Evolutionary conservation across 2,329 filamentous ascomycete species (phyloP), one percentile per base, ranked within the genome.

Genomic region (Diaporthe capsici): DNA sequence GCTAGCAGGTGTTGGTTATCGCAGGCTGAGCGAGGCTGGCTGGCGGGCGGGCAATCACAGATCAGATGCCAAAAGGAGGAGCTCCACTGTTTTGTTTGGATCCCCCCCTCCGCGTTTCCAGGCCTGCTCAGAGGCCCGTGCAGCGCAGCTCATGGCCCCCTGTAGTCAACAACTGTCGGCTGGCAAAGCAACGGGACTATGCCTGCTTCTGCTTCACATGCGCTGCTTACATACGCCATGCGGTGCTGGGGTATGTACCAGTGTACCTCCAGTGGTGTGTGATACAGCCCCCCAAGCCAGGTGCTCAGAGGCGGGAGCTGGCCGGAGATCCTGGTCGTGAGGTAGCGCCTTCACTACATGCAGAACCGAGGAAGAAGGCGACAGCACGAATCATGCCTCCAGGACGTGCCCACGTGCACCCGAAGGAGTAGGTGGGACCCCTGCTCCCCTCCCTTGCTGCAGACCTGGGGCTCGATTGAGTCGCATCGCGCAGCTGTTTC

Each of bases 31-130:
- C 34, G 47, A 68, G 65, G 47, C 47, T 53, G 63, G 63, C 17
- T 49, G 61, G 37, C 58, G 28, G 58, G 58, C 39, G 25, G 13
- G 60, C 60, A 44, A 44, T 31, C 60, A 63, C 61, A 68, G 47
- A 68, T 65, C 71, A 73, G 71, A 75, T 75, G 61, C 63, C 55
- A 71, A 58, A 63, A 74, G 71, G 60, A 57, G 61, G 28, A 71
- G 57, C 58, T 68, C 75, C 75, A 72, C 75, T 72, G 68, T 63
- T 60, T 73, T 73, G 73, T 73, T 77, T 65, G 70, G 70, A 65
- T 55, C 75, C 55, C 63, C 75, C 55, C 63, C 61, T 49, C 67
- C 57, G 47, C 67, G 55, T 63, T 67, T 49, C 44, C 44, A 70
- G 57, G 61, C 67, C 49, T 28, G 25, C 42, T 53, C 68, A 47